Conservation (phyloP, 2,329 filamentous ascomycete species). For the Pezicula radicicola region DNA sequence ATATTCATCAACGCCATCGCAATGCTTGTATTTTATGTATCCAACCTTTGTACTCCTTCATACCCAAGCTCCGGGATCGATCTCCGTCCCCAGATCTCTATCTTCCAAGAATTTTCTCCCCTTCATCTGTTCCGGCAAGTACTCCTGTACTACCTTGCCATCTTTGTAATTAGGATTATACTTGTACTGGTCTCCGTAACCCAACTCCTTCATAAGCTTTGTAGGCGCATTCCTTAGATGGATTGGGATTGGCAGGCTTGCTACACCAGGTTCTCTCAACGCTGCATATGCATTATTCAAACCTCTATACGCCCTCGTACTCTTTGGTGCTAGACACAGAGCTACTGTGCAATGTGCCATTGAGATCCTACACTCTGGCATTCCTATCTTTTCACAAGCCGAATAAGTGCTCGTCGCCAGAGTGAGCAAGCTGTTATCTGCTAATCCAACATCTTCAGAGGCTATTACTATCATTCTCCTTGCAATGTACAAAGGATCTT, state of each 20-base stretch:
- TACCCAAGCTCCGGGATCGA: conserved; percentile 55
- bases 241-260: conserved; percentile 76
- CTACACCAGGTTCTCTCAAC: conserved; percentile 78
- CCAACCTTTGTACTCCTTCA: conserved; percentile 5
- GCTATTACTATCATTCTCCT: conserved; percentile 92
- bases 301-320: conserved; percentile 79
- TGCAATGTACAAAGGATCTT: conserved; percentile 90
- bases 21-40: conserved; percentile 4
- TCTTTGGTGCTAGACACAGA: conserved; percentile 77
- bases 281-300: conserved; percentile 78
- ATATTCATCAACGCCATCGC: conserved; percentile 9
- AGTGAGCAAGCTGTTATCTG: conserved; percentile 78
- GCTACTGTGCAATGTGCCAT: conserved; percentile 85
- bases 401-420: conserved; percentile 85
- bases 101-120: conserved; percentile 77
- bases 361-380: conserved; percentile 92
- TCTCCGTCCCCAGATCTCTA: conserved; percentile 70
- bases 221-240: conserved; percentile 93
- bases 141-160: conserved; percentile 81
- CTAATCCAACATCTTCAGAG: conserved; percentile 88
- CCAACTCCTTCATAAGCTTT: conserved; percentile 86
- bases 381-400: conserved; percentile 87
- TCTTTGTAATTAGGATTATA: conserved; percentile 90
- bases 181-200: conserved; percentile 89
- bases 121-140: conserved; percentile 74